A percentile compares a stretch with the other conserved stretches of the same genome.
phyloP scores from a whole-genome alignment of 495 filamentous ascomycete species.

The Apodospora peruviana region DNA sequence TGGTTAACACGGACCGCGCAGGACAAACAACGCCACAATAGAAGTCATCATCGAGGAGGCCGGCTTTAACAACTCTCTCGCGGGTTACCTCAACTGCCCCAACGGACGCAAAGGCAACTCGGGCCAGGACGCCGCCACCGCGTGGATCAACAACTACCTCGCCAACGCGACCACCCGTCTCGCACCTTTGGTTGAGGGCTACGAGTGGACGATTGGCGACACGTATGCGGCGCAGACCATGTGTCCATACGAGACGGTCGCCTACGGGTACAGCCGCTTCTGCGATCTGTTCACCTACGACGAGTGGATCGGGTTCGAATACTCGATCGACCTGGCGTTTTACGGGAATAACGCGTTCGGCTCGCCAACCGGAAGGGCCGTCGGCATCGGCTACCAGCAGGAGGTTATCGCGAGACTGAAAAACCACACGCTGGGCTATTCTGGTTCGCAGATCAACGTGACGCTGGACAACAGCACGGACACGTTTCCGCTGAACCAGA shows the following conservation, averaged over 20 bases:
- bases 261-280: slow-evolving; percentile 63
- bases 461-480: slow-evolving; percentile 60
- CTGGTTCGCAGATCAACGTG: slow-evolving; percentile 53
- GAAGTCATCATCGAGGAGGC: slow-evolving; percentile 60
- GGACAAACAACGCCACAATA: slow-evolving; percentile 48
- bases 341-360: slow-evolving; percentile 53
- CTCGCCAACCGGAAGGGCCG: slow-evolving; percentile 56
- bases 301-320: slow-evolving; percentile 72
- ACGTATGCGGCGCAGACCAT: slow-evolving; percentile 58
- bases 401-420: slow-evolving; percentile 56
- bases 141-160: slow-evolving; percentile 54
- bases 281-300: slow-evolving; percentile 63
- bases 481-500: slow-evolving; percentile 65
- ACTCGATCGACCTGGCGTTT: slow-evolving; percentile 59
- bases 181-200: slow-evolving; percentile 36
- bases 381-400: slow-evolving; percentile 58
- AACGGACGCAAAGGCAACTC: slow-evolving; percentile 50
- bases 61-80: slow-evolving; percentile 69
- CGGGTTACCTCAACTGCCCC: slow-evolving; percentile 41
- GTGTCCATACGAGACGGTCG: slow-evolving; percentile 70
- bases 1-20: slow-evolving; percentile 14
- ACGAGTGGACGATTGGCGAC: slow-evolving; percentile 47
- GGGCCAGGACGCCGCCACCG: slow-evolving; percentile 42
- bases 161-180: slow-evolving; percentile 42
- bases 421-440: slow-evolving; percentile 46